Conservation (phyloP, 2,329 filamentous ascomycete genomes). For the Colletotrichum lini region DNA sequence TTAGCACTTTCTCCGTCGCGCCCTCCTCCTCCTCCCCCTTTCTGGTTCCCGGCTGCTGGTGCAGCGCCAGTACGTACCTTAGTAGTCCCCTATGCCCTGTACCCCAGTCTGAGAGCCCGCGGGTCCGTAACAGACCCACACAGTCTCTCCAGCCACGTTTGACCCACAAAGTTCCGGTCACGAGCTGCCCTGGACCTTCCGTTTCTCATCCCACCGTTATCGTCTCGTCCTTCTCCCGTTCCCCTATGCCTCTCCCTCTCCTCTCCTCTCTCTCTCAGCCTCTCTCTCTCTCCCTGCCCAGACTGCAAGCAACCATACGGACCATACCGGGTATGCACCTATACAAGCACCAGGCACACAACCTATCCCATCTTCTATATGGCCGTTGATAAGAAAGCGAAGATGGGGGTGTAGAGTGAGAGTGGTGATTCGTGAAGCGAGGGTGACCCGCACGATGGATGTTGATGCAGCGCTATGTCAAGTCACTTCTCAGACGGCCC, state of each 20-base stretch:
- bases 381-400: background rate
- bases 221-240: constrained; percentile 11
- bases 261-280: background rate
- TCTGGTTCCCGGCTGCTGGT: background rate
- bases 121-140: constrained; percentile 24
- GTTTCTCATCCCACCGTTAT: constrained; percentile 25
- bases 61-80: background rate
- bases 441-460: background rate
- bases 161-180: constrained; percentile 2
- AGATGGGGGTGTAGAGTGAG: background rate
- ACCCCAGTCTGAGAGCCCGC: background rate
- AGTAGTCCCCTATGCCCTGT: constrained; percentile 3
- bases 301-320: background rate
- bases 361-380: background rate
- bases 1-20: background rate
- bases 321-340: too few species aligned
- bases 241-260: too few species aligned
- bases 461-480: constrained; percentile 23
- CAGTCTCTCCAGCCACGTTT: constrained; percentile 29
- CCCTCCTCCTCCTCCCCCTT: background rate
- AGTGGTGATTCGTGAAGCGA: too few species aligned
- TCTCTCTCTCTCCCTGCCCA: background rate
- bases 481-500: constrained; percentile 23
- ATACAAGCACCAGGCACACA: constrained; percentile 3
- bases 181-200: constrained; percentile 9